Evolutionary conservation across 1,284 basidiomycete genomes (phyloP).

Genomic region (Leccinum pachyderme): DNA sequence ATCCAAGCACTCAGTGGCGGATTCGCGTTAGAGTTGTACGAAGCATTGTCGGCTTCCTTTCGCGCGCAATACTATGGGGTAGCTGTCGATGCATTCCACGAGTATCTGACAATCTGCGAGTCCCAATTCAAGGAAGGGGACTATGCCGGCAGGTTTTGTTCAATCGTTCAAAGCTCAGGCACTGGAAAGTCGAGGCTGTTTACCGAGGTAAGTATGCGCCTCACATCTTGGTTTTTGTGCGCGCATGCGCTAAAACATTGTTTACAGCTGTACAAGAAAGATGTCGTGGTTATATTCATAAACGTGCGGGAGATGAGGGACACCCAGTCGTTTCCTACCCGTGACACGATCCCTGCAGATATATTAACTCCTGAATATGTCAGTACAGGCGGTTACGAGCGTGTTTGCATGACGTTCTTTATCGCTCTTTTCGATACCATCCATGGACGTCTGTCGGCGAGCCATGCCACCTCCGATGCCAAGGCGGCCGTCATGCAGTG

Average conservation of each 20-base stretch:
- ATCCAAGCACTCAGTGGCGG: background rate
- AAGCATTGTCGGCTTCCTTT: background rate
- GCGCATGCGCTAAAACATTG: background rate
- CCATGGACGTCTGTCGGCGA: background rate
- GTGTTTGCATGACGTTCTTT: slow-evolving; percentile 10
- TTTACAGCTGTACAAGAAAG: slow-evolving; percentile 10
- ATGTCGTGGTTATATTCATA: slow-evolving; percentile 19
- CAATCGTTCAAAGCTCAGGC: slow-evolving; percentile 25
- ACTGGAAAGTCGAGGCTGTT: slow-evolving; percentile 24
- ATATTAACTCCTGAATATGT: slow-evolving; percentile 8
- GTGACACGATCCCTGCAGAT: slow-evolving; percentile 7
- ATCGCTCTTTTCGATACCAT: slow-evolving; percentile 11
- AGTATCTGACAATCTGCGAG: slow-evolving; percentile 15
- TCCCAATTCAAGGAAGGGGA: slow-evolving; percentile 2
- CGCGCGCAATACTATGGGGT: slow-evolving; percentile 1
- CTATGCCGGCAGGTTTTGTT: slow-evolving; percentile 19
- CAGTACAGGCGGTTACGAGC: background rate
- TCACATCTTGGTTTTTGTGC: too few species aligned
- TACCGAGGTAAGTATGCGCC: slow-evolving; percentile 12
- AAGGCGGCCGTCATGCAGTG: background rate
- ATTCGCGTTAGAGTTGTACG: background rate
- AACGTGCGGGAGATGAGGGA: slow-evolving; percentile 9
- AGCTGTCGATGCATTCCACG: slow-evolving; percentile 15
- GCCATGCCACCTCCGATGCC: background rate
- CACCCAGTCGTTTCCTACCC: slow-evolving; percentile 4